phyloP scores from a whole-genome alignment of 306 rosid species.

The Prunus fruticosa region DNA sequence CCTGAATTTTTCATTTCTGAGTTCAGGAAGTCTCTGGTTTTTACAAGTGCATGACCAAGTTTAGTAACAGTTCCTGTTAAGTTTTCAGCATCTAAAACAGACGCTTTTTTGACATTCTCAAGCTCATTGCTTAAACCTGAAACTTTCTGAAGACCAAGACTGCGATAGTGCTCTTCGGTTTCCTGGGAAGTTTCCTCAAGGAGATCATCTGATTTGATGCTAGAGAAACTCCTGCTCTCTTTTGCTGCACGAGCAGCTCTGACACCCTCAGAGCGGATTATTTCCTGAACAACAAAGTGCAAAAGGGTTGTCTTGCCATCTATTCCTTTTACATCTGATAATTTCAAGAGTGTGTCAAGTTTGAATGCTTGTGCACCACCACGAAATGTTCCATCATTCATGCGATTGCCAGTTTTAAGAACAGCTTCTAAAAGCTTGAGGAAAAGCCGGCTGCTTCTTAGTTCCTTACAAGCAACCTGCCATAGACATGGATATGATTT shows the following conservation, averaged over 20 bases:
- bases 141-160: constrained; percentile 71
- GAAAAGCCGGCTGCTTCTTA: constrained; percentile 79
- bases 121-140: constrained; percentile 69
- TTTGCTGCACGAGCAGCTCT: constrained; percentile 54
- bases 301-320: constrained; percentile 94
- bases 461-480: constrained; percentile 85
- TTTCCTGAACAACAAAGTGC: constrained; percentile 92
- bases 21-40: constrained; percentile 53
- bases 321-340: constrained; percentile 88
- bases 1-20: constrained; percentile 35
- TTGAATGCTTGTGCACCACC: constrained; percentile 97
- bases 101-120: constrained; percentile 81
- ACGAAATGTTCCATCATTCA: constrained; percentile 93
- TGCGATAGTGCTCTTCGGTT: constrained; percentile 59
- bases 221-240: constrained; percentile 57
- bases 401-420: constrained; percentile 96
- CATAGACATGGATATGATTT: constrained; percentile 23
- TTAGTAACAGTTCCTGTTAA: constrained; percentile 73
- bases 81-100: constrained; percentile 72
- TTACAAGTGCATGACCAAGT: constrained; percentile 60
- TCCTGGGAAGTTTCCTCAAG: constrained; percentile 43
- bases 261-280: constrained; percentile 85
- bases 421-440: constrained; percentile 98
- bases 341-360: constrained; percentile 83
- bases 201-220: constrained; percentile 61